These are phyloP conservation scores for Colletotrichum viniferum DNA, from an alignment of 2,329 filamentous ascomycete genomes.

Conservation along the genomic window DNA sequence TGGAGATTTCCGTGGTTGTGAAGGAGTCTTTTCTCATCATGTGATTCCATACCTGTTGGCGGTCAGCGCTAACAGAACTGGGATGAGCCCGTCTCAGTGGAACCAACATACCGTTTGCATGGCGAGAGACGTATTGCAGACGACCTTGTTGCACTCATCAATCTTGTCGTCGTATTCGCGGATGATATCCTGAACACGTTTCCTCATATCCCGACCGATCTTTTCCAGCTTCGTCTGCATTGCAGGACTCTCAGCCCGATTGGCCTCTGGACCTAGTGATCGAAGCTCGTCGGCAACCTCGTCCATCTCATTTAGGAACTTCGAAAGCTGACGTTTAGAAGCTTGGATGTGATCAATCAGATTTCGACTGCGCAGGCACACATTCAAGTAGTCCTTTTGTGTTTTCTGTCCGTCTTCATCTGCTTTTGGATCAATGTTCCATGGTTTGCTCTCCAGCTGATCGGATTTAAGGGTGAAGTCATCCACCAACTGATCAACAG, in stretches of 20 bases:
- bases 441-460: not conserved
- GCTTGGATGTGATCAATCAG: not conserved
- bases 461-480: not conserved
- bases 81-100: not conserved
- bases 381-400: not conserved
- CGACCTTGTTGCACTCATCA: constrained; percentile 29
- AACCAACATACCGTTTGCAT: constrained; percentile 27
- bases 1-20: constrained; percentile 27
- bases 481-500: not conserved
- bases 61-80: not conserved
- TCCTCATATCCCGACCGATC: not conserved
- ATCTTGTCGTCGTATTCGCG: constrained; percentile 32
- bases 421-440: not conserved
- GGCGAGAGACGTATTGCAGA: constrained; percentile 28
- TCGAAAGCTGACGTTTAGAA: not conserved
- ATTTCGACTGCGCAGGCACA: not conserved
- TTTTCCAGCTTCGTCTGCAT: not conserved
- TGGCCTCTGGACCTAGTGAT: fast-evolving
- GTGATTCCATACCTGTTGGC: constrained; percentile 29
- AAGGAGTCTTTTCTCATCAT: constrained; percentile 29
- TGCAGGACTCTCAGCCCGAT: not conserved
- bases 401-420: not conserved
- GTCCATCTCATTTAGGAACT: not conserved
- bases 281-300: not conserved
- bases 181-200: constrained; percentile 25